A percentile compares a stretch with the other conserved stretches of the same genome.
Evolutionary conservation across 2,329 filamentous ascomycete genomes (phyloP).

Genomic region (Trichoderma koningiopsis): DNA sequence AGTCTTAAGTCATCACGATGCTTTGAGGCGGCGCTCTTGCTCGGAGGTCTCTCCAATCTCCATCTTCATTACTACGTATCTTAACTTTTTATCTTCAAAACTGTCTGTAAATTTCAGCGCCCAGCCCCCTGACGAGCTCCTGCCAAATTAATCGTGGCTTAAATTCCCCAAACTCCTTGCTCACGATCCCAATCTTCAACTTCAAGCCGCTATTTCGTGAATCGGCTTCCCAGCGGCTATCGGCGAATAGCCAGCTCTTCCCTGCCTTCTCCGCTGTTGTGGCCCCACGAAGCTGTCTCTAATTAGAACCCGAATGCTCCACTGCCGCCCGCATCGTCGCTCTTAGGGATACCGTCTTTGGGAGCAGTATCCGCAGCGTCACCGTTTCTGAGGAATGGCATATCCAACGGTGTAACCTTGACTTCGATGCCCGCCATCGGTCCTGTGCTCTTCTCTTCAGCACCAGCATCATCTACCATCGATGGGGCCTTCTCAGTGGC

Average conservation of each 20-base stretch:
- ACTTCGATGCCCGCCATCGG: background rate
- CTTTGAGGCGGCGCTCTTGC: background rate
- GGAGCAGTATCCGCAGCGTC: background rate
- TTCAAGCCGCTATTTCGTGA: background rate
- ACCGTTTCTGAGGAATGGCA: background rate
- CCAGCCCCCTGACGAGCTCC: background rate
- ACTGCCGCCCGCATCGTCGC: background rate
- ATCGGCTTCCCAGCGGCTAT: background rate
- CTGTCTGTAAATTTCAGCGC: background rate
- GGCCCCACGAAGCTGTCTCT: background rate
- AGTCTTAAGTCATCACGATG: background rate
- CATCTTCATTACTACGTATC: background rate
- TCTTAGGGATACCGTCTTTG: background rate
- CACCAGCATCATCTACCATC: background rate
- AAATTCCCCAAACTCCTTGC: background rate
- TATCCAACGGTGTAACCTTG: background rate
- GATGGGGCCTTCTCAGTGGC: background rate
- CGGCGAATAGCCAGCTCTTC: background rate
- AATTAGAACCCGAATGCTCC: background rate
- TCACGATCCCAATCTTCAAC: background rate
- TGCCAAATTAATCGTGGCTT: background rate
- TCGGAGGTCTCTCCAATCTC: background rate
- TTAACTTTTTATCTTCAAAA: background rate
- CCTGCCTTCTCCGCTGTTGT: background rate
- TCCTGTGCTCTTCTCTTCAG: background rate